phyloP scores from a whole-genome alignment of 2,329 filamentous ascomycete species.

The Elsinoe perseae region DNA sequence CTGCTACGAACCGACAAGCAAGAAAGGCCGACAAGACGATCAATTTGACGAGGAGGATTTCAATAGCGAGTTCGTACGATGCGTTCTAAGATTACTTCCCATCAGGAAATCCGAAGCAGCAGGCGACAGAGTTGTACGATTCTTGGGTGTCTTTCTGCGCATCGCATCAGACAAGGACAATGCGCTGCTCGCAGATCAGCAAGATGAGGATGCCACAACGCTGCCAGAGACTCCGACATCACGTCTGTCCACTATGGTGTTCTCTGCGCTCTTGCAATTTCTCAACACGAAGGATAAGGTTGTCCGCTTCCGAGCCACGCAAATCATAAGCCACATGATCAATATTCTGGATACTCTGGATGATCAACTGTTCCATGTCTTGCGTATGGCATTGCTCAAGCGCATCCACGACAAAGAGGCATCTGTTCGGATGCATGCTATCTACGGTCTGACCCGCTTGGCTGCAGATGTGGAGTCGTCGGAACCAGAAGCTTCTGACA shows the following conservation, averaged over 20 bases:
- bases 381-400: constrained; percentile 72
- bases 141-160: constrained; percentile 78
- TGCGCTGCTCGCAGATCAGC: constrained; percentile 27
- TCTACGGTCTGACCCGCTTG: constrained; percentile 78
- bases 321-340: constrained; percentile 83
- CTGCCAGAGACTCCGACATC: constrained; percentile 78
- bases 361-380: constrained; percentile 77
- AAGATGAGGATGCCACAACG: constrained; percentile 59
- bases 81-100: constrained; percentile 70
- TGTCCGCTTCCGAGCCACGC: constrained; percentile 80
- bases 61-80: constrained; percentile 76
- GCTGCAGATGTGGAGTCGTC: constrained; percentile 62
- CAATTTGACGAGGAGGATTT: constrained; percentile 81
- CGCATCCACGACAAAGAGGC: constrained; percentile 90
- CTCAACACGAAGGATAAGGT: constrained; percentile 84
- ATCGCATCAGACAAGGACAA: constrained; percentile 55
- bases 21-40: constrained; percentile 47
- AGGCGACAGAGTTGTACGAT: constrained; percentile 77
- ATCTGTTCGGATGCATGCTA: constrained; percentile 84
- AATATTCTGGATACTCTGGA: constrained; percentile 89
- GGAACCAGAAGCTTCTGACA: constrained; percentile 43
- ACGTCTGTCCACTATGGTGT: constrained; percentile 65
- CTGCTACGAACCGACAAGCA: constrained; percentile 49
- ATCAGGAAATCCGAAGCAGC: constrained; percentile 88
- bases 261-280: constrained; percentile 67